phyloP scores from a whole-genome alignment of 352 stramenopile species.

The Phytophthora macrochlamydospora region DNA sequence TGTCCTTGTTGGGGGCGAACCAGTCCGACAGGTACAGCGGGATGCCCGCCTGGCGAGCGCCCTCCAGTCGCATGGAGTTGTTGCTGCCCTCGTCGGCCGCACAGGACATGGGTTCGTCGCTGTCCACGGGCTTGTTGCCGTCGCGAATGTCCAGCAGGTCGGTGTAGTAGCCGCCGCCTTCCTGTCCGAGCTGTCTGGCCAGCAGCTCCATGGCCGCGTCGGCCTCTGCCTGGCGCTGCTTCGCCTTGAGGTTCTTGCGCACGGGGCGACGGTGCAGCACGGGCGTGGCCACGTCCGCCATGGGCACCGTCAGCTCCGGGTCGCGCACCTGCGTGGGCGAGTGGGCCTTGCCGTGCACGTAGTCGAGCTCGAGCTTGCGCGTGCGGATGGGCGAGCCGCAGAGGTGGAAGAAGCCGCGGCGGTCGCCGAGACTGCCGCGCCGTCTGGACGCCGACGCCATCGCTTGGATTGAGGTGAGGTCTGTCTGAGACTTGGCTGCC shows the following conservation, averaged over 20 bases:
- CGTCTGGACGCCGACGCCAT: conserved; percentile 32
- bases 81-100: conserved; percentile 42
- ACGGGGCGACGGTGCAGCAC: conserved; percentile 28
- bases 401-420: conserved; percentile 66
- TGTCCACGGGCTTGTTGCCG: conserved; percentile 23
- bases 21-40: conserved; percentile 64
- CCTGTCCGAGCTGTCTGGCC: conserved; percentile 28
- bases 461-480: background rate
- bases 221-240: conserved; percentile 31
- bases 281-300: conserved; percentile 27
- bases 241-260: conserved; percentile 39
- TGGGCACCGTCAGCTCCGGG: conserved; percentile 27
- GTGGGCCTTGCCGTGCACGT: conserved; percentile 38
- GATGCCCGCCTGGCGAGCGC: conserved; percentile 61
- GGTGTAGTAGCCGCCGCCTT: conserved; percentile 44
- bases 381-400: conserved; percentile 84
- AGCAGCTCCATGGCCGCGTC: conserved; percentile 28
- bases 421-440: conserved; percentile 28
- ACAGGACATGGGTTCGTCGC: conserved; percentile 32
- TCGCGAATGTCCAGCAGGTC: conserved; percentile 17
- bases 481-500: conserved; percentile 11
- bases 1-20: conserved; percentile 40
- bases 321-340: conserved; percentile 40
- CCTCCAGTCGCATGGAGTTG: conserved; percentile 57
- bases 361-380: conserved; percentile 52